Conservation (phyloP, 2,329 filamentous ascomycete species). For the Trichoderma aggressivum region DNA sequence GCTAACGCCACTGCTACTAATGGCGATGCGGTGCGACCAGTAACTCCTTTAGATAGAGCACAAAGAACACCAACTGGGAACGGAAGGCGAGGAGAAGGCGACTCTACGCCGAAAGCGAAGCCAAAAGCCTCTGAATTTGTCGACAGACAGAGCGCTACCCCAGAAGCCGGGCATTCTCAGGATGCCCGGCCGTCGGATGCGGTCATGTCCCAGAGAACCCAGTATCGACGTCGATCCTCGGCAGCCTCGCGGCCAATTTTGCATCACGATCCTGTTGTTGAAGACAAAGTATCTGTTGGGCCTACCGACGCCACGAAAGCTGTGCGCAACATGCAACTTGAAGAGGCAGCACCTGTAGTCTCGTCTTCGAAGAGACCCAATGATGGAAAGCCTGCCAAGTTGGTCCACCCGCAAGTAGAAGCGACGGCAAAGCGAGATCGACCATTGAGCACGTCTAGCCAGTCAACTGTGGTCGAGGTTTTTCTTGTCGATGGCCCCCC, state of each 20-base stretch:
- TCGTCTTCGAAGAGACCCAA: conserved; percentile 32
- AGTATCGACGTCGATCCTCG: conserved; percentile 41
- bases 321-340: conserved; percentile 45
- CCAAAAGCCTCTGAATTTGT: conserved; percentile 55
- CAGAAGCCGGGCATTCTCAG: conserved; percentile 34
- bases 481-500: conserved; percentile 50
- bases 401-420: conserved; percentile 4
- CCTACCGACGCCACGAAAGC: conserved; percentile 53
- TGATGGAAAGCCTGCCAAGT: conserved; percentile 21
- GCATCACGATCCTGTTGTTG: conserved; percentile 36
- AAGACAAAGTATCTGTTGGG: conserved; percentile 44
- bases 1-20: conserved; percentile 25
- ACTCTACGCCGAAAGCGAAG: conserved; percentile 41
- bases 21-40: conserved; percentile 25
- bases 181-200: not conserved
- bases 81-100: conserved; percentile 39
- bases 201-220: conserved; percentile 43
- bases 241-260: conserved; percentile 19
- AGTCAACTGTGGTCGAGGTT: conserved; percentile 55
- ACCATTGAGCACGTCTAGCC: conserved; percentile 40
- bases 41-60: conserved; percentile 40
- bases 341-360: conserved; percentile 38
- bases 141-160: conserved; percentile 52
- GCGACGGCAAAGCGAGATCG: not conserved
- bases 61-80: conserved; percentile 43